These are phyloP conservation scores for Forsythia suspensa DNA, from an alignment of 257 asterid genomes.

Conservation along the genomic window DNA sequence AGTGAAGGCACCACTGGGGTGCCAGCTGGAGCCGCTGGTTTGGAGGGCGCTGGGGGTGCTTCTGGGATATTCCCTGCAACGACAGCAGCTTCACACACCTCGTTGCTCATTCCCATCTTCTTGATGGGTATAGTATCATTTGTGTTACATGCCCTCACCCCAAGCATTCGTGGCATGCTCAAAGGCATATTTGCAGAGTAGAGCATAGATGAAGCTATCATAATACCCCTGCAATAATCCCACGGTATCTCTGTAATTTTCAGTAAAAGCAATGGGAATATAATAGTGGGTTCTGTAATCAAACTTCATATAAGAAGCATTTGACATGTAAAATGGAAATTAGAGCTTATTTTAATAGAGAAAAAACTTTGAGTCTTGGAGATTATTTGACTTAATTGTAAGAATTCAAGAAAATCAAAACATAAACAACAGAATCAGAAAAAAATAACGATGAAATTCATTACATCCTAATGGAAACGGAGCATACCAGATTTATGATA, in stretches of 20 bases:
- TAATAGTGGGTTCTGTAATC: not conserved
- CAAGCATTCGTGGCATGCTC: conserved; percentile 25
- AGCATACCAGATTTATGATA: not conserved
- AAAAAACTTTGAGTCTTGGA: not conserved
- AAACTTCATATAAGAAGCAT: not conserved
- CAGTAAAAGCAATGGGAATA: not conserved
- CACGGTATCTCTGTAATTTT: not conserved
- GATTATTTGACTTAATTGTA: conserved; percentile 13
- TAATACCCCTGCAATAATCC: conserved; percentile 11
- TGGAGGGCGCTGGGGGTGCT: conserved; percentile 79
- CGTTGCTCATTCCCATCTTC: conserved; percentile 59
- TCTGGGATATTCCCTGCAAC: conserved; percentile 83
- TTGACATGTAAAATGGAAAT: not conserved
- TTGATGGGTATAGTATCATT: conserved; percentile 34
- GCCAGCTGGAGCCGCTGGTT: conserved; percentile 75
- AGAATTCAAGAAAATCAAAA: conserved; percentile 9
- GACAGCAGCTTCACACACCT: conserved; percentile 81
- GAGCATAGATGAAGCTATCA: conserved; percentile 48
- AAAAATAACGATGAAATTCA: not conserved
- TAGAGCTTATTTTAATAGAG: not conserved
- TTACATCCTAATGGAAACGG: not conserved
- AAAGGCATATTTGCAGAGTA: conserved; percentile 27
- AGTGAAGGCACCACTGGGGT: conserved; percentile 67
- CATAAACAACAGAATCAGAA: conserved; percentile 6
- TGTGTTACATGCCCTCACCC: conserved; percentile 44